A percentile compares a stretch with the other conserved stretches of the same genome.
Conservation (phyloP, 306 rosid species). For the Lagenaria siceraria region DNA sequence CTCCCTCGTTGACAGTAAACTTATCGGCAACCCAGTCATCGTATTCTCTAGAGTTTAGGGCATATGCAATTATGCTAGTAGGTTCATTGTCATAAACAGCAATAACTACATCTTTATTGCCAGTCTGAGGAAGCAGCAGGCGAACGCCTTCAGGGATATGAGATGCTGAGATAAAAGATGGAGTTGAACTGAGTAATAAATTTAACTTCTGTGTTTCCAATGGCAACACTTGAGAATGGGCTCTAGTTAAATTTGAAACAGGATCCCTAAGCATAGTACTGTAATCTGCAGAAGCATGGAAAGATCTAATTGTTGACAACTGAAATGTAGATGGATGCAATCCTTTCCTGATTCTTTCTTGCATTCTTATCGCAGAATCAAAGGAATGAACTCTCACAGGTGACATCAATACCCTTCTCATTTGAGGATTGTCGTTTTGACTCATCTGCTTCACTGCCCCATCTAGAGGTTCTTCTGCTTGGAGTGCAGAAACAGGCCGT, state of each 20-base stretch:
- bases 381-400: slow-evolving; percentile 78
- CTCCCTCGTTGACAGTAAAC: slow-evolving; percentile 32
- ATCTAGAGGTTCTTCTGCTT: slow-evolving; percentile 22
- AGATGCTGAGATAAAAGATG: slow-evolving; percentile 52
- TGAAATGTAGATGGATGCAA: slow-evolving; percentile 39
- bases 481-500: slow-evolving; percentile 15
- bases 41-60: slow-evolving; percentile 70
- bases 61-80: slow-evolving; percentile 85
- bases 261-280: slow-evolving; percentile 76
- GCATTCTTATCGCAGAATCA: slow-evolving; percentile 66
- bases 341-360: slow-evolving; percentile 50
- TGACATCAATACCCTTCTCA: slow-evolving; percentile 30
- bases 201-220: slow-evolving; percentile 58
- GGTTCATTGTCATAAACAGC: slow-evolving; percentile 92
- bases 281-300: slow-evolving; percentile 86
- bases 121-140: slow-evolving; percentile 65
- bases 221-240: slow-evolving; percentile 43
- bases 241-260: slow-evolving; percentile 34
- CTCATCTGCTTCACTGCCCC: slow-evolving; percentile 16
- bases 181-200: slow-evolving; percentile 38
- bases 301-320: slow-evolving; percentile 49
- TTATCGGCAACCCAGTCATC: slow-evolving; percentile 66
- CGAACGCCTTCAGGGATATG: slow-evolving; percentile 68
- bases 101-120: slow-evolving; percentile 44
- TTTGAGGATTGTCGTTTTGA: slow-evolving; percentile 29